These are phyloP conservation scores for Aegilops bicornis DNA, from an alignment of 176 grass and related monocot species.

Conservation along the genomic window DNA sequence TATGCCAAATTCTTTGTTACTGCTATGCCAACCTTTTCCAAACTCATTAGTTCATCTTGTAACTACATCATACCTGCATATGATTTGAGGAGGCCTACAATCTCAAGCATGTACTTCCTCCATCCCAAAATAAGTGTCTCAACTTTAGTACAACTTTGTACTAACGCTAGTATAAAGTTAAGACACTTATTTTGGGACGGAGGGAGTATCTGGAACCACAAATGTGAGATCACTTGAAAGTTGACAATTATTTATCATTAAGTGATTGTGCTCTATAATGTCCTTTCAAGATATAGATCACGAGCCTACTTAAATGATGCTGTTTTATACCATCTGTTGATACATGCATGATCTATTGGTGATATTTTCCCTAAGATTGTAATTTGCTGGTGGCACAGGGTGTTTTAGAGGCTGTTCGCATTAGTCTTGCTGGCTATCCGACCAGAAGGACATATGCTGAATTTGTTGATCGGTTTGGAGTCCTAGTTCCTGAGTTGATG, in stretches of 20 bases:
- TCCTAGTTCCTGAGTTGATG: constrained; percentile 75
- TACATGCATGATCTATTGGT: neutral
- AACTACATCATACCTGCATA: constrained; percentile 1
- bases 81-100: constrained; percentile 3
- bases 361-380: constrained; percentile 19
- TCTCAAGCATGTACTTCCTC: neutral
- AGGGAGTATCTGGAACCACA: neutral
- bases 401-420: constrained; percentile 98
- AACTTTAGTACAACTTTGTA: no score
- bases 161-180: no score
- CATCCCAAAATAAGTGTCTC: no score
- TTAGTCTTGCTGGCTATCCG: constrained; percentile 99
- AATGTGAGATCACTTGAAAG: neutral
- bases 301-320: neutral
- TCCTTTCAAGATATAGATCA: constrained; percentile 23
- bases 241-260: neutral
- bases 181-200: no score
- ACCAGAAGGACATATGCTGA: constrained; percentile 95
- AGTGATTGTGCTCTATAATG: neutral
- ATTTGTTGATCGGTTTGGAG: constrained; percentile 95
- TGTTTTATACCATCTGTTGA: constrained; percentile 30
- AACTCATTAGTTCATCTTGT: neutral
- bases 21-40: neutral
- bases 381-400: constrained; percentile 59
- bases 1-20: constrained; percentile 8